Conservation (phyloP, 441 rosid species). For the Euphorbia celastroides region DNA sequence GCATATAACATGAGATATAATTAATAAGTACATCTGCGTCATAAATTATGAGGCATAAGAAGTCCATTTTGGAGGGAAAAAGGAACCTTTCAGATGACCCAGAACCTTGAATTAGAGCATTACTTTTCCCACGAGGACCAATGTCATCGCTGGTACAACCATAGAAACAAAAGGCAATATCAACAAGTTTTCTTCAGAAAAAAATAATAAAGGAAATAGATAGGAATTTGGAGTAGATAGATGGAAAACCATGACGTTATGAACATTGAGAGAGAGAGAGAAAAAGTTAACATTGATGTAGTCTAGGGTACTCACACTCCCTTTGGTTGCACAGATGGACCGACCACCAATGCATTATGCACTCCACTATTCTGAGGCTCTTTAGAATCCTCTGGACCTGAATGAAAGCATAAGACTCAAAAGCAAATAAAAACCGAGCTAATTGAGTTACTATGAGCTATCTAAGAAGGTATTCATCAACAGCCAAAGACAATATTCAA, state of each 20-base stretch:
- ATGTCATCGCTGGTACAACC: conserved; percentile 38
- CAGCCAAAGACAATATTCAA: not conserved
- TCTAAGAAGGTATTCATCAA: not conserved
- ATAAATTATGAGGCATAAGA: not conserved
- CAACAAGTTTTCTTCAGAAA: not conserved
- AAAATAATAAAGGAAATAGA: not conserved
- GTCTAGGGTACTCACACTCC: conserved; percentile 38
- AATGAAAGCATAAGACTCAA: conserved; percentile 11
- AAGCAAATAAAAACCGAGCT: not conserved
- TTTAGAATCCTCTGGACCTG: conserved; percentile 63
- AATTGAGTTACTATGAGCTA: not conserved
- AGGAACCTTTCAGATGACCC: conserved; percentile 79
- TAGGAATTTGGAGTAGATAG: not conserved
- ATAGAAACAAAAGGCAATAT: conserved; percentile 8
- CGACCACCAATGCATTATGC: conserved; percentile 69
- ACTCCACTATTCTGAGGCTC: conserved; percentile 39
- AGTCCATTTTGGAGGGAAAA: conserved; percentile 9
- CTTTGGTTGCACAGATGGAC: conserved; percentile 70
- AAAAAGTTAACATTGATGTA: not conserved
- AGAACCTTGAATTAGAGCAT: conserved; percentile 48
- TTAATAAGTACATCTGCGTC: not conserved
- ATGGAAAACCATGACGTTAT: not conserved
- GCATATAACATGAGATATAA: not conserved
- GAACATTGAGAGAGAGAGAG: not conserved
- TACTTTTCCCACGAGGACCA: conserved; percentile 58